These are phyloP conservation scores for Boletus coccyginus DNA, from an alignment of 768 basidiomycete genomes.

Conservation along the genomic window DNA sequence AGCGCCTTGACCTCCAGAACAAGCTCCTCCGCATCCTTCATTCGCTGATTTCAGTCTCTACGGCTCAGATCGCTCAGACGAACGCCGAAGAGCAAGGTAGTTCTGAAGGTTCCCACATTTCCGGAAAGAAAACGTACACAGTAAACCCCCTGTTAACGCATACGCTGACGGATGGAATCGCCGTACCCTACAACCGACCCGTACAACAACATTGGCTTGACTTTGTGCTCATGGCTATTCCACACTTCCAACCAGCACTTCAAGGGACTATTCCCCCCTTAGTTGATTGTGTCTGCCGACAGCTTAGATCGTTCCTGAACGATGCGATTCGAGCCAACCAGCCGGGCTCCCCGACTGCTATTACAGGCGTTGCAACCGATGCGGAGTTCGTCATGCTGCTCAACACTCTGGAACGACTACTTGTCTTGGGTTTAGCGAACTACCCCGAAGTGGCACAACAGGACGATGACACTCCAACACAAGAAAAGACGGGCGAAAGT, in stretches of 20 bases:
- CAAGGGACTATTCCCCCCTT: slow-evolving; percentile 69
- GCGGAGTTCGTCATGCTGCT: slow-evolving; percentile 83
- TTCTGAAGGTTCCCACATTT: slow-evolving; percentile 34
- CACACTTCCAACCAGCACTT: slow-evolving; percentile 75
- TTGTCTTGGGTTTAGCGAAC: slow-evolving; percentile 68
- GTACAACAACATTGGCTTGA: slow-evolving; percentile 96
- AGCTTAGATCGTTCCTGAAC: slow-evolving; percentile 53
- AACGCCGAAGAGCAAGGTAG: slow-evolving; percentile 33
- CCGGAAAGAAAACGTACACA: slow-evolving; percentile 38
- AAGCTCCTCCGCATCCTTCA: slow-evolving; percentile 91
- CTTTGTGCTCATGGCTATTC: slow-evolving; percentile 87
- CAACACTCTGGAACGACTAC: slow-evolving; percentile 78
- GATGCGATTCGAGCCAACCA: slow-evolving; percentile 51
- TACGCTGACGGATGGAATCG: slow-evolving; percentile 79
- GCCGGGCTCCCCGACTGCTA: slow-evolving; percentile 38
- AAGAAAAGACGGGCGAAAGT: slow-evolving; percentile 56
- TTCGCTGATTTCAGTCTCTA: slow-evolving; percentile 71
- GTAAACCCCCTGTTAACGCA: slow-evolving; percentile 74
- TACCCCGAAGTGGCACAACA: slow-evolving; percentile 44
- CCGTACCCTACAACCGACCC: slow-evolving; percentile 63
- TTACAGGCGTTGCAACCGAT: slow-evolving; percentile 59
- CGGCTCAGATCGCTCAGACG: slow-evolving; percentile 30
- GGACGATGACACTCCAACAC: slow-evolving; percentile 53
- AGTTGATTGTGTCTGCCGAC: slow-evolving; percentile 74
- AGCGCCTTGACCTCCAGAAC: slow-evolving; percentile 82